Percentiles rank a stretch among this genome's conserved stretches.
phyloP scores from a whole-genome alignment of 495 filamentous ascomycete genomes.

The Penicillium pulvis region DNA sequence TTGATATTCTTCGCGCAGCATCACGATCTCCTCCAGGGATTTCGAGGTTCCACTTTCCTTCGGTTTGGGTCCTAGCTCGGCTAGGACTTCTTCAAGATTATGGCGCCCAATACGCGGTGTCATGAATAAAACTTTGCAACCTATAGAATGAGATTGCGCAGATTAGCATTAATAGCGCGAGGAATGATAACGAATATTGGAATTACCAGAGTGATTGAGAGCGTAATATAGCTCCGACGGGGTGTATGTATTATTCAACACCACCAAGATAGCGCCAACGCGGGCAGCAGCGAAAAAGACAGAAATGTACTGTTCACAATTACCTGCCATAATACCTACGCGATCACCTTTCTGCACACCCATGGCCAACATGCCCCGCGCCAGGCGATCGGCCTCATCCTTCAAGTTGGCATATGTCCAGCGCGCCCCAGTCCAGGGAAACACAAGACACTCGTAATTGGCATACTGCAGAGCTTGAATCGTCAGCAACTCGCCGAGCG shows the following conservation, averaged over 20 bases:
- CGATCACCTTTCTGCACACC: conserved; percentile 65
- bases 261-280: conserved; percentile 68
- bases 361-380: conserved; percentile 58
- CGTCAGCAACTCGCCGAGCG: conserved; percentile 61
- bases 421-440: conserved; percentile 65
- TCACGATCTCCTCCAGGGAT: conserved; percentile 51
- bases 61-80: conserved; percentile 46
- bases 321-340: conserved; percentile 70
- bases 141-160: conserved; percentile 23
- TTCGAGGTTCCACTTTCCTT: conserved; percentile 32
- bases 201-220: conserved; percentile 62
- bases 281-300: conserved; percentile 68
- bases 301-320: conserved; percentile 69
- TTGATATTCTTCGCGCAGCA: conserved; percentile 54
- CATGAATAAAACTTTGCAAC: conserved; percentile 65
- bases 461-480: conserved; percentile 63
- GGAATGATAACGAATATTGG: neutral
- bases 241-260: conserved; percentile 74
- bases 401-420: conserved; percentile 69
- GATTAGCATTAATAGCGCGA: neutral
- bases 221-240: conserved; percentile 63
- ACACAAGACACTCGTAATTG: conserved; percentile 61
- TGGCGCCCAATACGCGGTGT: conserved; percentile 61
- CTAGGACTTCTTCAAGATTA: conserved; percentile 55
- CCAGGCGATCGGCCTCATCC: conserved; percentile 59